These are phyloP conservation scores for Haplosporangium sp. DNA, from an alignment of 371 early-diverging fungal species.

Conservation along the genomic window DNA sequence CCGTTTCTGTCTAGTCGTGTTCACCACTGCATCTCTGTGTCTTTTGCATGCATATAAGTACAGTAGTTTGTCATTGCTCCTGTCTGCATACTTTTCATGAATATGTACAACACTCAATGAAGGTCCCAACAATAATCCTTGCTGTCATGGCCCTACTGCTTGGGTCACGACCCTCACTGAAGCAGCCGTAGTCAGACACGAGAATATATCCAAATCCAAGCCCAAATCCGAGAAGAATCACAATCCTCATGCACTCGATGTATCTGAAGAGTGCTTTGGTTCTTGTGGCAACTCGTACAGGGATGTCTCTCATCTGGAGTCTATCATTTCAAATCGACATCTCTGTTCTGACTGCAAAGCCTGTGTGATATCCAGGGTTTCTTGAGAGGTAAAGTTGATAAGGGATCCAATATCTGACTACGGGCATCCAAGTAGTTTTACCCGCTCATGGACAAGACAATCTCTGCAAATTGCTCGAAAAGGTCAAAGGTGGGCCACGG, in stretches of 20 bases:
- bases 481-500: background rate
- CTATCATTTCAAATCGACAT: constrained; percentile 11
- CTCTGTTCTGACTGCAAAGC: constrained; percentile 32
- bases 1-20: no score
- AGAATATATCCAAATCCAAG: background rate
- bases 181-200: constrained; percentile 8
- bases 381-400: constrained; percentile 3
- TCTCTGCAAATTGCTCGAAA: constrained; percentile 19
- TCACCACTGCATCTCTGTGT: background rate
- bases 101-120: constrained; percentile 2
- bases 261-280: constrained; percentile 19
- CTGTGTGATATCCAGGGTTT: constrained; percentile 22
- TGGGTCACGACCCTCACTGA: constrained; percentile 1
- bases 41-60: background rate
- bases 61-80: no score
- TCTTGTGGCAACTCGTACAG: constrained; percentile 11
- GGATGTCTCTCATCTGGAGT: constrained; percentile 2
- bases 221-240: background rate
- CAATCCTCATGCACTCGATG: constrained; percentile 13
- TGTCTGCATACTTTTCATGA: background rate
- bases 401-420: constrained; percentile 17
- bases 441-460: constrained; percentile 14
- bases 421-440: constrained; percentile 14
- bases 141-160: background rate
- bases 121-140: background rate